Conservation (phyloP, 2,329 filamentous ascomycete species). For the Cladophialophora psammophila region DNA sequence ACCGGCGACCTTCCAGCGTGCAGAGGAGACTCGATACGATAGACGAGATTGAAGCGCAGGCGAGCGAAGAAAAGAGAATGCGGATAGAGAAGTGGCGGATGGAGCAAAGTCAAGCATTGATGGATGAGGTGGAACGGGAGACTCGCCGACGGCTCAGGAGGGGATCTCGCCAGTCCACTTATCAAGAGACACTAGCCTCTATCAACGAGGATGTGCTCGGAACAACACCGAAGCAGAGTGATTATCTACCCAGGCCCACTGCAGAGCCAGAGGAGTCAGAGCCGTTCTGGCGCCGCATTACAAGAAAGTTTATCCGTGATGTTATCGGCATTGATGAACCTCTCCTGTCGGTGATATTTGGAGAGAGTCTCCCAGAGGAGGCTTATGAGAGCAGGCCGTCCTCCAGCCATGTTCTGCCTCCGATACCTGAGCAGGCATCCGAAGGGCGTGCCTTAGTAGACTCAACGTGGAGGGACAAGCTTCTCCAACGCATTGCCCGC, state of each 20-base stretch:
- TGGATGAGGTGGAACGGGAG: conserved; percentile 89
- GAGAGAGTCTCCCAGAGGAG: conserved; percentile 71
- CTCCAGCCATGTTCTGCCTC: conserved; percentile 30
- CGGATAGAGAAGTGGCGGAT: conserved; percentile 91
- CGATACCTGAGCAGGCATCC: conserved; percentile 35
- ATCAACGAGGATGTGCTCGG: conserved; percentile 37
- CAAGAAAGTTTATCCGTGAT: conserved; percentile 84
- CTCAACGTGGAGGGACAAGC: conserved; percentile 72
- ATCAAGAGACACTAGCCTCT: conserved; percentile 29
- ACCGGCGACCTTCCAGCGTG: conserved; percentile 63
- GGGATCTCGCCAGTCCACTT: conserved; percentile 27
- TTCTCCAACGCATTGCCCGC: conserved; percentile 83
- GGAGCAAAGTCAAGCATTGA: conserved; percentile 83
- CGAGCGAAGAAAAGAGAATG: conserved; percentile 76
- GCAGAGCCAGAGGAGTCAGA: conserved; percentile 62
- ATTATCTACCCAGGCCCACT: conserved; percentile 31
- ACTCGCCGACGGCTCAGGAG: conserved; percentile 70
- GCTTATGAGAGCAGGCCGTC: conserved; percentile 35
- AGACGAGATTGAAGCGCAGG: conserved; percentile 64
- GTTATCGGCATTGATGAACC: conserved; percentile 90
- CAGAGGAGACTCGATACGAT: conserved; percentile 64
- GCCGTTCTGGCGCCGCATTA: conserved; percentile 80
- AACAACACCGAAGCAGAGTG: conserved; percentile 39
- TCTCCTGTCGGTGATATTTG: conserved; percentile 83
- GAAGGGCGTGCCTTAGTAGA: conserved; percentile 33